Base-by-base conservation (phyloP, 495 filamentous ascomycete genomes). In the Annulohypoxylon stygium region DNA sequence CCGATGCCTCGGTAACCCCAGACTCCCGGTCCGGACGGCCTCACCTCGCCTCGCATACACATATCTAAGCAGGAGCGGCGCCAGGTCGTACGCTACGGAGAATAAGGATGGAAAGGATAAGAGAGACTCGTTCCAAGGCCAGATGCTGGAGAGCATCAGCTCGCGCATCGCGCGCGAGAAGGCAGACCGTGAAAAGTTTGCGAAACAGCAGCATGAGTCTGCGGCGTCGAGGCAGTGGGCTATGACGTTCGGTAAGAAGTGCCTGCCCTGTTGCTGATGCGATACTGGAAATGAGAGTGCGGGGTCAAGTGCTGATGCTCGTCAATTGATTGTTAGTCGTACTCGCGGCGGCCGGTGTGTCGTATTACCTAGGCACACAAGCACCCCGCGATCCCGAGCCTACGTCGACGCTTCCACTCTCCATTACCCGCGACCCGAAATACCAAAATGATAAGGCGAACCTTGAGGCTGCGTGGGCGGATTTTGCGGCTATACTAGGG, bases 381-480 rank as follows among this genome's bases (percentile, higher is more conserved):
- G 88, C 84, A 59, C 87, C 88, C 2, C 83, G 86, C 8, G 81
- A 86, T n/a, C 82, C 86, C 3, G 87, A 92, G 3, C 85, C 86
- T 7, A 79, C 86, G 8, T 97, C 97, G 12, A 97, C 94, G n/a
- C 82, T 88, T 0, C 86, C 91, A 4, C 88, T 98, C 18, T 78
- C 79, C 45, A 84, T 87, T 26, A 81, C 90, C 23, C 83, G 81
- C 4, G 81, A 89, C 0, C 92, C 91, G 0, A 82, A 83, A 66
- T 93, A 97, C 78, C 89, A 97, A 75, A 86, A 89, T 54, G 87
- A 89, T 34, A 88, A 86, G 58, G 84, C 88, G 16, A 96, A 95
- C 75, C 88, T 98, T 43, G 91, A 98, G 82, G 93, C 97, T 8
- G 93, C 95, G 3, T 99, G 97, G 96, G 84, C 91, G 4, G 96